Percentiles rank a stretch among this genome's conserved stretches.
Evolutionary conservation across 129 eudicot genomes (phyloP).

Genomic region (Glebionis coronaria): DNA sequence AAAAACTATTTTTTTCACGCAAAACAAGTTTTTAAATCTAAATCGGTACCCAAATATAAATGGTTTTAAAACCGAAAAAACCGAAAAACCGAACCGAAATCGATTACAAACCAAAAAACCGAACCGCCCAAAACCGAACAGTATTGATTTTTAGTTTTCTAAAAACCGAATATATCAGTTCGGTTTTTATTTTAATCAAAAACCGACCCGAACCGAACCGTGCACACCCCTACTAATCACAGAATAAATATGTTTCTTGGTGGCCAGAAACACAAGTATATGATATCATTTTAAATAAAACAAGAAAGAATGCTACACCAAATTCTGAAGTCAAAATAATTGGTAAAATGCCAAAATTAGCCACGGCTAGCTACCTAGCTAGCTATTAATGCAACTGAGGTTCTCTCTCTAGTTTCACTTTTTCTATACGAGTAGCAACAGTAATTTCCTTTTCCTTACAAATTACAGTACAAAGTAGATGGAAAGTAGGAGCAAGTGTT

Average conservation of each 20-base stretch:
- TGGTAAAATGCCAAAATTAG: slow-evolving; percentile 21
- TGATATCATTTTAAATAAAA: background rate
- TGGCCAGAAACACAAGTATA: background rate
- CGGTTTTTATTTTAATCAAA: too few species aligned
- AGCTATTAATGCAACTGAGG: slow-evolving; percentile 20
- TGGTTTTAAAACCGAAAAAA: too few species aligned
- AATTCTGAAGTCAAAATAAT: slow-evolving; percentile 1
- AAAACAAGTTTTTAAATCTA: too few species aligned
- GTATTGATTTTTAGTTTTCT: too few species aligned
- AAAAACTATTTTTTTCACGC: too few species aligned
- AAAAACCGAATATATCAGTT: too few species aligned
- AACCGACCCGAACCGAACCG: too few species aligned
- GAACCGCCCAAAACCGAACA: too few species aligned
- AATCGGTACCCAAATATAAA: too few species aligned
- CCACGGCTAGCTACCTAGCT: background rate
- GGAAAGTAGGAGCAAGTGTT: background rate
- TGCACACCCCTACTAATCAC: too few species aligned
- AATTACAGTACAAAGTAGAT: background rate
- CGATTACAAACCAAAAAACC: too few species aligned
- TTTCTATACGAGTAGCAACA: slow-evolving; percentile 7
- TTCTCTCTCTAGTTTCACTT: slow-evolving; percentile 10
- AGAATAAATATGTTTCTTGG: background rate
- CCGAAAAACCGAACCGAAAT: too few species aligned
- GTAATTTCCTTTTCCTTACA: background rate
- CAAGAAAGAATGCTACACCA: background rate